phyloP scores from a whole-genome alignment of 1,284 basidiomycete genomes.

The Cryptococcus wingfieldii region DNA sequence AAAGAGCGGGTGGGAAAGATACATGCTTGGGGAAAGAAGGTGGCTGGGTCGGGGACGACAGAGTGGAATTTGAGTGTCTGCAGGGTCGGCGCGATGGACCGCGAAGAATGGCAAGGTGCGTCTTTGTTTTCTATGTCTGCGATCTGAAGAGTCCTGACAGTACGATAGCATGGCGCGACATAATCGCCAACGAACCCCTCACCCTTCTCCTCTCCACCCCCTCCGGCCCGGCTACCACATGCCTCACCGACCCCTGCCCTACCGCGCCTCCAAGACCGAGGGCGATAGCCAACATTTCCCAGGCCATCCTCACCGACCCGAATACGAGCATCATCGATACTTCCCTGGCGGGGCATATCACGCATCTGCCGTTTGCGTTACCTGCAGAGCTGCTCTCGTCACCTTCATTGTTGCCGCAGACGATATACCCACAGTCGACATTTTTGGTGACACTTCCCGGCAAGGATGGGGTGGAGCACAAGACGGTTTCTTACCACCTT shows the following conservation, averaged over 20 bases:
- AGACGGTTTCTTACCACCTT: not conserved
- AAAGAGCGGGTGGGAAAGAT: slow-evolving; percentile 8
- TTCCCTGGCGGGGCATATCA: slow-evolving; percentile 17
- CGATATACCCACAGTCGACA: slow-evolving; percentile 24
- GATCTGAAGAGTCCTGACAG: not conserved
- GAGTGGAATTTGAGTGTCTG: slow-evolving; percentile 31
- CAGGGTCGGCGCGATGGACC: slow-evolving; percentile 15
- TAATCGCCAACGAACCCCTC: slow-evolving; percentile 1
- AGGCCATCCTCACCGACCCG: slow-evolving; percentile 25
- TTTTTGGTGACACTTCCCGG: slow-evolving; percentile 26
- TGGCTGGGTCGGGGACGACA: slow-evolving; percentile 19
- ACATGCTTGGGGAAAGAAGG: slow-evolving; percentile 7
- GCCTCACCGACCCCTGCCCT: slow-evolving; percentile 5
- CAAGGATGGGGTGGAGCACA: slow-evolving; percentile 16
- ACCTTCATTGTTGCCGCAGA: not conserved
- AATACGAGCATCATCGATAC: slow-evolving; percentile 32
- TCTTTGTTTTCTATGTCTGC: not conserved
- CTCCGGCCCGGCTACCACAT: slow-evolving; percentile 19
- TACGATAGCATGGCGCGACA: slow-evolving; percentile 21
- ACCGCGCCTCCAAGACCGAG: slow-evolving; percentile 3
- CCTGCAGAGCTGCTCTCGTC: slow-evolving; percentile 4
- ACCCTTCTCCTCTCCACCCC: not conserved
- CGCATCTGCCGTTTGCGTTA: slow-evolving; percentile 4
- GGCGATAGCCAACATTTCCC: slow-evolving; percentile 22
- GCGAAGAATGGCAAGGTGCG: slow-evolving; percentile 32